Evolutionary conservation across 1,139 yeast genomes (phyloP), one percentile per base, ranked within the genome.

Genomic region (Kodamaea sp.): DNA sequence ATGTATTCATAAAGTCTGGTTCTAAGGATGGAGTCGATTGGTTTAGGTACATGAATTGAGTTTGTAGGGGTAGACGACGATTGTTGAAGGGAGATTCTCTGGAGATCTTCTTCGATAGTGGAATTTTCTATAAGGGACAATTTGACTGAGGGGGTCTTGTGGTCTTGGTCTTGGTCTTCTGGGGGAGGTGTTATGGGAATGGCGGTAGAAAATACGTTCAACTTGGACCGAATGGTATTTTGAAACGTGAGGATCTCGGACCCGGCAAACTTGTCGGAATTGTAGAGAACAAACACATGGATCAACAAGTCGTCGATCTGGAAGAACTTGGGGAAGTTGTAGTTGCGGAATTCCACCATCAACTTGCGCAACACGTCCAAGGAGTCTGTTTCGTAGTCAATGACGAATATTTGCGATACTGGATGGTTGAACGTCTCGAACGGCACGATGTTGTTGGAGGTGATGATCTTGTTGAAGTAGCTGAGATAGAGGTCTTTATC

Each of bases 391-490:
- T 63, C 63, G 32, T 41, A 59, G 38, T 83, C 72, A 3, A 90
- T 68, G 4, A 84, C 83, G 34, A 89, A 71, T 12, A 90, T 59
- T 34, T 90, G 87, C 1, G 89, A 75, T 1, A 89, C 76, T 0
- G 98, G 97, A 55, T 92, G 97, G 47, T 87, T 83, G 55, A 90
- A 83, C 3, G 92, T 82, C 55, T 92, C 97, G 55, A 87, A 89
- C 1, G 95, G 83, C 2, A 88, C 80, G 5, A 86, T 66, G 15
- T 73, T 73, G 23, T 78, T 73, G 10, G 84, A 71, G 0, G 90
- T 71, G 15, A 85, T 66, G 18, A 86, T 56, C 43, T 80, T 74
- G 29, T 82, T 71, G 44, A 85, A 72, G 46, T 81, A 71, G 30
- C 75, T 73, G 41, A 76, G 61, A 50, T 82, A 86, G n/a, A 83